Evolutionary conservation across 2,329 filamentous ascomycete species (phyloP).

Genomic region (Trichoderma asperellum): DNA sequence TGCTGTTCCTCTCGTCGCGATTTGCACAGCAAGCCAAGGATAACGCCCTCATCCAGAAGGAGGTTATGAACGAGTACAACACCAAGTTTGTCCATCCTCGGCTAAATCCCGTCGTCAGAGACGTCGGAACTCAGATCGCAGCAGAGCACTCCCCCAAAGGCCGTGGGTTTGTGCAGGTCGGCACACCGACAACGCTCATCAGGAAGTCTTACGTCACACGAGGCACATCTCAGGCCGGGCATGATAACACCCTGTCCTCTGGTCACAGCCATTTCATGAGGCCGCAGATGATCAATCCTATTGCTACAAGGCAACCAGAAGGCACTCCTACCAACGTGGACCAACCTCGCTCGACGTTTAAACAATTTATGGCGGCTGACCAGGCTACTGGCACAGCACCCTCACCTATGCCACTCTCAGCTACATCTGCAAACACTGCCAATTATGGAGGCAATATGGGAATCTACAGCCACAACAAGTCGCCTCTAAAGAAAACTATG

Average conservation of each 20-base stretch:
- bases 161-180: slow-evolving; percentile 51
- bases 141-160: slow-evolving; percentile 48
- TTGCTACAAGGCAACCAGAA: slow-evolving; percentile 42
- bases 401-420: slow-evolving; percentile 29
- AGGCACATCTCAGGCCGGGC: slow-evolving; percentile 79
- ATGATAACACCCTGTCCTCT: slow-evolving; percentile 53
- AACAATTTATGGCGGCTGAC: slow-evolving; percentile 44
- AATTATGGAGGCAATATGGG: slow-evolving; percentile 75
- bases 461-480: slow-evolving; percentile 77
- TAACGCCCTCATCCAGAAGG: slow-evolving; percentile 78
- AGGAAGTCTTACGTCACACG: slow-evolving; percentile 79
- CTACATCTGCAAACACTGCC: slow-evolving; percentile 34
- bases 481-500: slow-evolving; percentile 77
- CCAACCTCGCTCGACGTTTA: slow-evolving; percentile 38
- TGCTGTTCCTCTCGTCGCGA: slow-evolving; percentile 71
- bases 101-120: slow-evolving; percentile 76
- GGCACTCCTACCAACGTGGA: slow-evolving; percentile 39
- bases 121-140: slow-evolving; percentile 80
- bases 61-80: slow-evolving; percentile 95
- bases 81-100: slow-evolving; percentile 92
- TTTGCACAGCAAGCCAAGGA: slow-evolving; percentile 89
- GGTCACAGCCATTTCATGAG: slow-evolving; percentile 44
- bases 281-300: slow-evolving; percentile 50
- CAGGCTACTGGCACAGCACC: slow-evolving; percentile 34
- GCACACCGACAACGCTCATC: slow-evolving; percentile 64